Base-by-base conservation (phyloP, 208 protist genomes). In the Acanthamoeba healyi region DNA sequence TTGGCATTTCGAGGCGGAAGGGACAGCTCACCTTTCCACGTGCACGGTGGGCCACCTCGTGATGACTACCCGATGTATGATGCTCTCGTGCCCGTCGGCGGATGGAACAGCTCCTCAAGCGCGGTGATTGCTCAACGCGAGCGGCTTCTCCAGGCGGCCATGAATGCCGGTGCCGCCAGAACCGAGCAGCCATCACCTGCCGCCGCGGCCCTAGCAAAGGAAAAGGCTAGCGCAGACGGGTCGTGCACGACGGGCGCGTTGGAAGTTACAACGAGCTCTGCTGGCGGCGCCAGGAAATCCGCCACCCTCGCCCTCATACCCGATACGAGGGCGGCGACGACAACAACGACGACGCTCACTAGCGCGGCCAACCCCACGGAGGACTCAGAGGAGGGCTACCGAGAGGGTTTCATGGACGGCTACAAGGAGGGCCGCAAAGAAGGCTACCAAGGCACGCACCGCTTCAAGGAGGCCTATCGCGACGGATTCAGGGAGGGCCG, bases 371-470 rank as follows among this genome's bases (percentile, higher is more conserved):
- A n/a, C n/a, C n/a, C n/a, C n/a, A n/a, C n/a, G 29, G 61, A 70
- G 61, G 61, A 70, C 22, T 54, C 49, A 19, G 49, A 6, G 6
- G 49, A 54, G 15, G 61, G 61, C n/a, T 70, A 70, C 61, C 61
- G 61, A 7, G 61, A 70, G n/a, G 61, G 61, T 5, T 70, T 70
- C 61, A 70, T 70, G 61, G 61, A 70, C 29, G 61, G 61, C 22
- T 70, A 70, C 61, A 70, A 70, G 61, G 61, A 70, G 61, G 61
- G 61, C 6, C 61, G 61, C 19, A 70, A 34, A 26, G 61, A 70
- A 70, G 61, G 61, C 29, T 70, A 70, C 61, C 14, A 34, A 36
- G 61, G 61, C 7, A 34, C 19, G 6, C 61, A 70, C 29, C 29
- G 26, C 61, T 70, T 36, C 61, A 70, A 34, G 61, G 61, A 70